A percentile compares a stretch with the other conserved stretches of the same genome.
phyloP scores from a whole-genome alignment of 805 yeast genomes.

The Kluyveromyces siamensis region DNA sequence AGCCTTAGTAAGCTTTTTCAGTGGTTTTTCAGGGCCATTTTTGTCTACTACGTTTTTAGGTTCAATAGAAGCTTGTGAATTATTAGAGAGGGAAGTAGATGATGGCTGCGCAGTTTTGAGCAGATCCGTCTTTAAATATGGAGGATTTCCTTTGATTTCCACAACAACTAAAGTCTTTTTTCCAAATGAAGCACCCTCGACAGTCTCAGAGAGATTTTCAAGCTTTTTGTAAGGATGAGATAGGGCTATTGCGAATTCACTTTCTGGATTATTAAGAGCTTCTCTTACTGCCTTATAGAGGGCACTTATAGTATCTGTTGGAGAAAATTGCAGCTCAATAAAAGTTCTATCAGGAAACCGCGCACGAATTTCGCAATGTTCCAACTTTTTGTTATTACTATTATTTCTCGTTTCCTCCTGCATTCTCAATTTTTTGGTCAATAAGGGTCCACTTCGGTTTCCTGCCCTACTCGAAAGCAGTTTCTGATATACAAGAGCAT shows the following conservation, averaged over 20 bases:
- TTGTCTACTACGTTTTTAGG: slow-evolving; percentile 2
- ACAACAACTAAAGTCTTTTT: slow-evolving; percentile 38
- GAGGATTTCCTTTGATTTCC: slow-evolving; percentile 18
- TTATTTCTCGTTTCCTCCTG: slow-evolving; percentile 23
- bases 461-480: slow-evolving; percentile 37
- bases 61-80: background rate
- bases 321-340: slow-evolving; percentile 41
- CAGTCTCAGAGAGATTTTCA: slow-evolving; percentile 18
- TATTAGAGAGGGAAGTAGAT: background rate
- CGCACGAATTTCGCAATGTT: slow-evolving; percentile 38
- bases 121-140: slow-evolving; percentile 23
- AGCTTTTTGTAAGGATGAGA: slow-evolving; percentile 41
- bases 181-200: slow-evolving; percentile 37
- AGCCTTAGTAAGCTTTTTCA: slow-evolving; percentile 5
- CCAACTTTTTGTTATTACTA: slow-evolving; percentile 12
- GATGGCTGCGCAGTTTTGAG: slow-evolving; percentile 25
- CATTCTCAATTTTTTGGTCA: slow-evolving; percentile 35
- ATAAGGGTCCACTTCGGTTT: slow-evolving; percentile 29
- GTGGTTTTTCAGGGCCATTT: slow-evolving; percentile 6
- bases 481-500: slow-evolving; percentile 45
- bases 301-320: slow-evolving; percentile 31
- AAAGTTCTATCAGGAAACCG: slow-evolving; percentile 49
- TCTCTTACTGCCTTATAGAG: slow-evolving; percentile 25
- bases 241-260: slow-evolving; percentile 32
- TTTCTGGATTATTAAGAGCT: slow-evolving; percentile 22